Base-by-base conservation (phyloP, 768 basidiomycete species). In the Mycena pura region DNA sequence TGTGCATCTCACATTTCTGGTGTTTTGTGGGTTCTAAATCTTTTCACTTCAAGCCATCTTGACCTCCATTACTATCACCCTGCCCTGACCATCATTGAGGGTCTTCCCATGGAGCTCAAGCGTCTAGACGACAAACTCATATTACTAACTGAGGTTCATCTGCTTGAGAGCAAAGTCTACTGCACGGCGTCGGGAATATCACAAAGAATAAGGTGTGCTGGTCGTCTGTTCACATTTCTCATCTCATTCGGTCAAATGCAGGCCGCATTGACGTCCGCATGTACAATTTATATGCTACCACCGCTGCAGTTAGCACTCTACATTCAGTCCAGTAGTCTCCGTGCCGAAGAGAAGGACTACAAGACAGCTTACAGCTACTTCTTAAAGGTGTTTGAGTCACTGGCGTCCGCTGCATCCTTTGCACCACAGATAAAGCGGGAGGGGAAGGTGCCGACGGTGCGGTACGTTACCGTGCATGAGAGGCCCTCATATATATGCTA, bases 271-370 rank as follows among this genome's bases (percentile, higher is more conserved):
- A 95, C 95, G 0, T 93, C 93, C 1, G 89, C 96, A 1, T 84
- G 95, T 62, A 98, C 96, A 0, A 96, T 99, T 70, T 99, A 98
- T 79, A 66, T 65, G 11, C 67, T 68, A 5, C 68, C 73, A 32
- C 62, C 63, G 43, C 65, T 80, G 2, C 84, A 84, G 69, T 73
- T 81, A 9, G 70, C 82, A 3, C 78, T 85, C 25, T 83, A 84
- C 67, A 76, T 85, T 15, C 84, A 84, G 65, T 80, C 80, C 22
- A 83, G 96, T 5, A 82, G 96, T 40, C 83, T 98, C 10, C 94
- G 97, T 69, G 95, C 96, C 0, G 96, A 99, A 68, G 96, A 99
- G 70, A 96, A 96, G 72, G 96, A 99, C 76, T 99, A 97, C 75
- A 96, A 86, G 58, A 99, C 96, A 0, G 96, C 89, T 21, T 97